Conservation (phyloP, 2,329 filamentous ascomycete species). For the Orbilia brochopaga region DNA sequence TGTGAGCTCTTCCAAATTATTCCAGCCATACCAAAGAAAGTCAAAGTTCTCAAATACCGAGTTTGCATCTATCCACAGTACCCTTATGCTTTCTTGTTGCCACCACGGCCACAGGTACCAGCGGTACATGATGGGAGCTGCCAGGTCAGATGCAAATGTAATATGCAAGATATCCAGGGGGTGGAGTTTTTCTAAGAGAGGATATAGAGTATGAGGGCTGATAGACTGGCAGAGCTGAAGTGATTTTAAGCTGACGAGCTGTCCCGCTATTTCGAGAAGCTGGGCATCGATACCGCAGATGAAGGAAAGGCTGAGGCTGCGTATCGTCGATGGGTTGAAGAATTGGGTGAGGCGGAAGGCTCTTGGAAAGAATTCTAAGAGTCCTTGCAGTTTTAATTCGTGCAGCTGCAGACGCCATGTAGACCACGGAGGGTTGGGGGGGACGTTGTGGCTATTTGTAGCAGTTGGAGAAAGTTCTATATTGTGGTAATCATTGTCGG, state of each 20-base stretch:
- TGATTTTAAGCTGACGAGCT: slow-evolving; percentile 11
- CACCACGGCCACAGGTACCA: slow-evolving; percentile 1
- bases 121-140: neutral
- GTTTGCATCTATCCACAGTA: slow-evolving; percentile 14
- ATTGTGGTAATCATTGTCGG: neutral
- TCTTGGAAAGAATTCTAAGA: neutral
- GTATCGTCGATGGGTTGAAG: neutral
- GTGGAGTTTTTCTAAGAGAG: neutral
- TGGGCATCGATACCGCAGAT: neutral
- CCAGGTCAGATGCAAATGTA: slow-evolving; percentile 5
- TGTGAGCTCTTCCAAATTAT: slow-evolving; percentile 14
- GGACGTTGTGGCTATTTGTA: neutral
- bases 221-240: slow-evolving; percentile 13
- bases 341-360: neutral
- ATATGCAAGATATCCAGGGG: slow-evolving; percentile 9
- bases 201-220: neutral
- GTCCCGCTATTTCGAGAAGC: slow-evolving; percentile 7
- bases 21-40: neutral
- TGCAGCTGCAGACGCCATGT: slow-evolving; percentile 5
- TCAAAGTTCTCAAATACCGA: neutral
- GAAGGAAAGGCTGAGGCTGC: slow-evolving; percentile 1
- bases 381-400: slow-evolving; percentile 9
- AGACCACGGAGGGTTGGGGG: neutral
- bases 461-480: neutral
- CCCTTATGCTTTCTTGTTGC: slow-evolving; percentile 10